Base-by-base conservation (phyloP, 169 alveolate species). In the Cryptosporidium sp. region DNA sequence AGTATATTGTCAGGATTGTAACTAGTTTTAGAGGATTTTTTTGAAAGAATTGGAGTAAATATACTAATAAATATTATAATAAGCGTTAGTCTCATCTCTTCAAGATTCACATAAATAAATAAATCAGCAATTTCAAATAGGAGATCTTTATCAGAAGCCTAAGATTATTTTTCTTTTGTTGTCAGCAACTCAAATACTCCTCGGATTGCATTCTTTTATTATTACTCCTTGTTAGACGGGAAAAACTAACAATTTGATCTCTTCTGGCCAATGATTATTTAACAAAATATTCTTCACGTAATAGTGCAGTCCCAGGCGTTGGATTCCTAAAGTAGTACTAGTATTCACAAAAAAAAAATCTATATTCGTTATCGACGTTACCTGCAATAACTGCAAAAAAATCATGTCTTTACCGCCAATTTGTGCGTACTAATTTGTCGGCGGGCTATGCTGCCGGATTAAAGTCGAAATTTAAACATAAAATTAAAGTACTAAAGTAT, bases 341-440 rank as follows among this genome's bases (percentile, higher is more conserved):
- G 18, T 48, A 48, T 21, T 16, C 4, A 42, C 51, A 0, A 42
- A 42, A 10, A 45, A 45, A 48, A 48, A 48, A 14, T 48, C 3
- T 14, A 0, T 16, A 48, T 48, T 37, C 42, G 3, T 37, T 37
- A 37, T 37, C 44, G 56, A 48, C 56, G 56, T 14, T 56, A 56
- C 67, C 37, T 56, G 67, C 35, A 56, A 26, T 56, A 9, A 9
- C 67, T 56, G 67, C 35, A 56, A 56, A 56, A 62, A 60, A 31
- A 60, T 26, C 72, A 65, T 37, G 72, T 65, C 51, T 65, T 31
- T 65, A 14, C 48, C 72, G 72, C 72, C 42, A 65, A 21, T 10
- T n/a, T 37, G 72, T 37, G 72, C 72, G 67, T 21, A 69, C 5
- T n/a, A n/a, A 7, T 65, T n/a, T 9, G 2, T 0, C 0, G 69